A percentile compares a stretch with the other conserved stretches of the same genome.
Conservation (phyloP, 345 rosid genomes). For the Brassica nigra region DNA sequence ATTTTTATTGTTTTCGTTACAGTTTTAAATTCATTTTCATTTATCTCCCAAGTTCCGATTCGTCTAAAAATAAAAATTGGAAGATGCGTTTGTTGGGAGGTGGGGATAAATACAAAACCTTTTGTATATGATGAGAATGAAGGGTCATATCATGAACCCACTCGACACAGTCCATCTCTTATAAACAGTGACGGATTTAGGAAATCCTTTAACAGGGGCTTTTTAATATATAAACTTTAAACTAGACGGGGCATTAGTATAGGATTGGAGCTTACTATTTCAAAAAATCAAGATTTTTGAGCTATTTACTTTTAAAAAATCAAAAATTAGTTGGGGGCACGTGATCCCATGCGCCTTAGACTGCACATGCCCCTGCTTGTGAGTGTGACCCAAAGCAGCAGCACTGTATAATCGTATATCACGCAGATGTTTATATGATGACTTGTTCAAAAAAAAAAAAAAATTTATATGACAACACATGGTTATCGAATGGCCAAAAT, state of each 20-base stretch:
- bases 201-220: no score
- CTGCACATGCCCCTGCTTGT: neutral
- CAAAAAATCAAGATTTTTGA: no score
- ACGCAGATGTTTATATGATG: neutral
- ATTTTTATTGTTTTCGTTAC: neutral
- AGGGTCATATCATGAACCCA: slow-evolving; percentile 32
- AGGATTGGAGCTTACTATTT: no score
- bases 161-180: slow-evolving; percentile 16
- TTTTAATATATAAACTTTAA: no score
- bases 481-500: slow-evolving; percentile 36
- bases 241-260: no score
- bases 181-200: no score
- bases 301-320: no score
- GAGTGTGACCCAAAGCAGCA: slow-evolving; percentile 16
- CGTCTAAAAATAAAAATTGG: neutral
- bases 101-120: slow-evolving; percentile 21
- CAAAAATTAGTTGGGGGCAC: no score
- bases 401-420: slow-evolving; percentile 17
- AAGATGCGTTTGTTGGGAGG: slow-evolving; percentile 18
- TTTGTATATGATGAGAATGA: slow-evolving; percentile 21
- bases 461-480: slow-evolving; percentile 19
- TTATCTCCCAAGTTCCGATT: neutral
- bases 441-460: neutral
- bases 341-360: no score
- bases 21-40: neutral